Evolutionary conservation across 139 green algal species (phyloP).

Genomic region (Trebouxia sp.): DNA sequence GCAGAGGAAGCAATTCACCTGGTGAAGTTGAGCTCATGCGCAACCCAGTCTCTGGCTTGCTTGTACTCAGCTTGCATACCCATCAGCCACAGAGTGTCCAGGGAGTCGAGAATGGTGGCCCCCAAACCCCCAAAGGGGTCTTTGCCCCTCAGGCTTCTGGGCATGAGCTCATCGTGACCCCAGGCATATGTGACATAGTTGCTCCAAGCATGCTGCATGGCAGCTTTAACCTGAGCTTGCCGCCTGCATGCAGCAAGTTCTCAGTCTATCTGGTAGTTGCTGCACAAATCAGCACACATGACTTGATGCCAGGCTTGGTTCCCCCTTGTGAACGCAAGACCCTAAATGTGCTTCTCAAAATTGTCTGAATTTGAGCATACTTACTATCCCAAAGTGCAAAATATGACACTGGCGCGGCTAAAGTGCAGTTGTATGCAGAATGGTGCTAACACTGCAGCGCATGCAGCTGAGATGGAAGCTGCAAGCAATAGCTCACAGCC

Average conservation of each 20-base stretch:
- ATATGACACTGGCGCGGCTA: no score
- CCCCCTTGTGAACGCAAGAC: no score
- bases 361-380: no score
- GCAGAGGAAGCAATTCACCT: neutral
- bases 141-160: constrained; percentile 42
- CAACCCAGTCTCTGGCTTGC: constrained; percentile 50
- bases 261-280: neutral
- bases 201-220: constrained; percentile 4
- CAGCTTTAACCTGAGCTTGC: neutral
- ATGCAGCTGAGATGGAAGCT: no score
- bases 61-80: constrained; percentile 56
- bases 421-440: no score
- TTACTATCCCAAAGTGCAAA: no score
- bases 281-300: no score
- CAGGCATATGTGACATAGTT: constrained; percentile 64
- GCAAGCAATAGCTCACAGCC: no score
- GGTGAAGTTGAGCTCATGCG: constrained; percentile 57
- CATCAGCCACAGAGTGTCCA: constrained; percentile 83
- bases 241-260: neutral
- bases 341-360: no score
- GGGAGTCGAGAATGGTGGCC: constrained; percentile 61
- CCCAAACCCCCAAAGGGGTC: constrained; percentile 65
- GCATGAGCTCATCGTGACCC: constrained; percentile 64
- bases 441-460: no score
- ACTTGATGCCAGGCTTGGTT: no score